Base-by-base conservation (phyloP, 2,329 filamentous ascomycete species). In the Cryphonectria naterciae region DNA sequence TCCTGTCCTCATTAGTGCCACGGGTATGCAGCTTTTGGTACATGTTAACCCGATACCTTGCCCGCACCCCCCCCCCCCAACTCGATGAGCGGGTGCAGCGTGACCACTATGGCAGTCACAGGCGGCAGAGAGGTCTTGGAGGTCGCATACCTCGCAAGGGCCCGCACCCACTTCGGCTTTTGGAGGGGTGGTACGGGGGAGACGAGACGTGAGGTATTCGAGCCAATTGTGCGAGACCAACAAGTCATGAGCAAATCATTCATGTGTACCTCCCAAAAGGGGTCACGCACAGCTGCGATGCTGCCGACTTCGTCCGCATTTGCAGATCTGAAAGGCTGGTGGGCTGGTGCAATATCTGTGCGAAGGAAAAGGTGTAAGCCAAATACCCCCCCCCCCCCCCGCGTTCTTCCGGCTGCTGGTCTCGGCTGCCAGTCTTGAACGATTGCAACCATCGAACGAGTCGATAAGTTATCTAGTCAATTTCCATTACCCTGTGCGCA, bases 151-250 rank as follows among this genome's bases (percentile, higher is more conserved):
- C 60, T 64, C 67, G 67, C 67, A 43, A 68, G 61, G 58, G 65
- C 67, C 71, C 70, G 71, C 71, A 71, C 63, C 49, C 69, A 71
- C 69, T 49, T 71, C 71, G 71, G 71, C 71, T 73, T 63, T 65
- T 68, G 69, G 61, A 56, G 41, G 58, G 70, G 49, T 32, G 54
- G 49, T 39, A 43, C 63, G 66, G 56, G 54, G 67, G 39, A 62
- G 66, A 62, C 52, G 66, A 68, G 58, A 68, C 58, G 62, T 63
- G 66, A 70, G 65, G 28, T 25, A 41, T 52, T 49, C 43, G 64
- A 60, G 56, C 71, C 68, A 70, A 69, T 73, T 71, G 64, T 61
- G 69, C 58, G 46, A 65, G 63, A 37, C 69, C 46, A 60, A 58
- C 64, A 61, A 67, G 63, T 69, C 66, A 68, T 68, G 46, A 64